A percentile compares a stretch with the other conserved stretches of the same genome.
Evolutionary conservation across 2,329 filamentous ascomycete genomes (phyloP).

Genomic region (Fusarium phyllophilum): DNA sequence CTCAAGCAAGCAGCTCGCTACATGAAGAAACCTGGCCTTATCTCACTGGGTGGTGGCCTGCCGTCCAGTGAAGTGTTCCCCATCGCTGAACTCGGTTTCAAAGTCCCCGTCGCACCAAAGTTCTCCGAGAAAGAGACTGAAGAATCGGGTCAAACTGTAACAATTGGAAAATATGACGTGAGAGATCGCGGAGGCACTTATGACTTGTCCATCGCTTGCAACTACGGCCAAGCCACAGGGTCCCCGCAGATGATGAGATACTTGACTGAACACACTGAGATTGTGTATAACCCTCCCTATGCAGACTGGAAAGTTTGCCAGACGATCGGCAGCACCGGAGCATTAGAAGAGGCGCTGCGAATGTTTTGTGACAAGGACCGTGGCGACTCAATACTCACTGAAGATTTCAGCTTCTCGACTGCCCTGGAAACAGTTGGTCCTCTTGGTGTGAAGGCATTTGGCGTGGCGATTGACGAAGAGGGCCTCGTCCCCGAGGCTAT

Average conservation of each 20-base stretch:
- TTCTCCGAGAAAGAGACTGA: slow-evolving; percentile 77
- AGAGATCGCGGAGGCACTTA: slow-evolving; percentile 63
- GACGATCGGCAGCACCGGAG: slow-evolving; percentile 86
- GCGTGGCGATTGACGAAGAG: slow-evolving; percentile 62
- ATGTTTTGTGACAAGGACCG: slow-evolving; percentile 78
- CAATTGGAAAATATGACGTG: slow-evolving; percentile 86
- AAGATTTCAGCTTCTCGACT: slow-evolving; percentile 91
- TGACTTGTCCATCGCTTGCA: slow-evolving; percentile 89
- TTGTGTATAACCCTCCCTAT: slow-evolving; percentile 88
- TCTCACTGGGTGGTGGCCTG: slow-evolving; percentile 91
- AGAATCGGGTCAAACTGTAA: slow-evolving; percentile 68
- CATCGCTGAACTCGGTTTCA: slow-evolving; percentile 80
- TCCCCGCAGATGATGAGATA: slow-evolving; percentile 89
- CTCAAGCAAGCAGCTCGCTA: slow-evolving; percentile 84
- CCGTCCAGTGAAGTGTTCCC: slow-evolving; percentile 93
- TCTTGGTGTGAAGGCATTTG: slow-evolving; percentile 62
- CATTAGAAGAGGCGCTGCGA: slow-evolving; percentile 83
- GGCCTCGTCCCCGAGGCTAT: slow-evolving; percentile 63
- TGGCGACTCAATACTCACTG: slow-evolving; percentile 82
- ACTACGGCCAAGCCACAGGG: slow-evolving; percentile 90
- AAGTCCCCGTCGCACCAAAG: slow-evolving; percentile 73
- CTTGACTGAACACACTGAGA: slow-evolving; percentile 94
- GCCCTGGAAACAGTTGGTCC: slow-evolving; percentile 68
- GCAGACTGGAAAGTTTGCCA: slow-evolving; percentile 88
- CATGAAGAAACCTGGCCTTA: slow-evolving; percentile 83